Conservation (phyloP, 2,329 filamentous ascomycete species). For the Zymoseptoria pseudotritici region DNA sequence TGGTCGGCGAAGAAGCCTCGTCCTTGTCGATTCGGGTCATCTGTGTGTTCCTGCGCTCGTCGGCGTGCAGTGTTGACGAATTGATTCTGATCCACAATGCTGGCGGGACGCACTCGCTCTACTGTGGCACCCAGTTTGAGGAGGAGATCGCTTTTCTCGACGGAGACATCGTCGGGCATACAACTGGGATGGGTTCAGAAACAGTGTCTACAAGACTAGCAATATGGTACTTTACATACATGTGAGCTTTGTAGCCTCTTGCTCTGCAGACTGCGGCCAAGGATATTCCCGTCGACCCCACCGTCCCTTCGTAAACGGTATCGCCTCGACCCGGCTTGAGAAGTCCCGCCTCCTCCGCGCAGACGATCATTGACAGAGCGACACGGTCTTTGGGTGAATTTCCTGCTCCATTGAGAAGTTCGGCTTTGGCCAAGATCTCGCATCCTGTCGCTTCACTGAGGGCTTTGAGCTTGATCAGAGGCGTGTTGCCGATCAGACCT, state of each 20-base stretch:
- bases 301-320: constrained; percentile 94
- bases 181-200: constrained; percentile 45
- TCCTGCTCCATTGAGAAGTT: constrained; percentile 91
- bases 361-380: constrained; percentile 77
- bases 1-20: constrained; percentile 91
- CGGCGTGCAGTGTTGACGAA: constrained; percentile 86
- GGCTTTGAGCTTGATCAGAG: constrained; percentile 75
- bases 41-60: constrained; percentile 67
- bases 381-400: constrained; percentile 93
- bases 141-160: constrained; percentile 83
- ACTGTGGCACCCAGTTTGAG: constrained; percentile 87
- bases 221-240: constrained; percentile 42
- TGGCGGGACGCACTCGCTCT: constrained; percentile 80
- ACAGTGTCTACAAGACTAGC: background rate
- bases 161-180: constrained; percentile 87
- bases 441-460: constrained; percentile 82
- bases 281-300: constrained; percentile 92
- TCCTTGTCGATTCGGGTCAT: constrained; percentile 50
- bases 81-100: constrained; percentile 86
- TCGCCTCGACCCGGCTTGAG: constrained; percentile 76
- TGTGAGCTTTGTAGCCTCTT: constrained; percentile 83
- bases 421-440: constrained; percentile 84
- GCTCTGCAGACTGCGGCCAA: constrained; percentile 83
- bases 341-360: constrained; percentile 69
- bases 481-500: constrained; percentile 87